Base-by-base conservation (phyloP, 352 stramenopile species). In the Hyaloperonospora arabidopsidis region DNA sequence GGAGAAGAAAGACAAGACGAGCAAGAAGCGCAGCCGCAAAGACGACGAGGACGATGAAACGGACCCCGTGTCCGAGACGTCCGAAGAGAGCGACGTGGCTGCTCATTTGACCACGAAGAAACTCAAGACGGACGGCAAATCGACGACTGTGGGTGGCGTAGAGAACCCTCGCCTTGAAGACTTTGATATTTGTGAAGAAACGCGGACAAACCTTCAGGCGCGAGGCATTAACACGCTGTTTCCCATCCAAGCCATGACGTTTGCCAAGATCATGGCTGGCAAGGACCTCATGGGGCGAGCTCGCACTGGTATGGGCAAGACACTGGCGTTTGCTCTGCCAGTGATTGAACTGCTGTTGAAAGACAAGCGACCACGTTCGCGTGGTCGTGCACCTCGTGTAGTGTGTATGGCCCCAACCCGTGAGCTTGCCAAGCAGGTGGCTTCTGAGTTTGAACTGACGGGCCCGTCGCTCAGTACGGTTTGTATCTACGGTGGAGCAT, bases 261-360 rank as follows among this genome's bases (percentile, higher is more conserved):
- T 98, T 49, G 79, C 96, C 65, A 95, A 96, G 65, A 96, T 98
- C 51, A 63, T 97, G 28, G 84, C 87, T 46, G 93, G 96, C 19
- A 90, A 97, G 41, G 96, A 99, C 75, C 74, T 99, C 17, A 98
- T 99, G 69, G 97, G 96, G 14, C 87, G 95, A 47, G 95, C 92
- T 8, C 89, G 93, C 22, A 99, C 96, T 2, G 97, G 97, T 57
- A 98, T 97, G 61, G 97, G 97, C 49, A 99, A 99, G 82, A 99
- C 97, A 17, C 76, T 99, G 11, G 97, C 97, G 32, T 99, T 99
- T 73, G 96, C 93, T 7, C 76, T 99, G 35, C 97, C 97, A 3
- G 75, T 97, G 15, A 82, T 98, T 38, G 89, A 97, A 59, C 68
- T 93, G 39, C 61, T 99, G 45, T 58, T 96, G 5, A 84, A 84